Evolutionary conservation across 2,329 filamentous ascomycete genomes (phyloP), one percentile per base, ranked within the genome.

Genomic region (Colletotrichum camelliae): DNA sequence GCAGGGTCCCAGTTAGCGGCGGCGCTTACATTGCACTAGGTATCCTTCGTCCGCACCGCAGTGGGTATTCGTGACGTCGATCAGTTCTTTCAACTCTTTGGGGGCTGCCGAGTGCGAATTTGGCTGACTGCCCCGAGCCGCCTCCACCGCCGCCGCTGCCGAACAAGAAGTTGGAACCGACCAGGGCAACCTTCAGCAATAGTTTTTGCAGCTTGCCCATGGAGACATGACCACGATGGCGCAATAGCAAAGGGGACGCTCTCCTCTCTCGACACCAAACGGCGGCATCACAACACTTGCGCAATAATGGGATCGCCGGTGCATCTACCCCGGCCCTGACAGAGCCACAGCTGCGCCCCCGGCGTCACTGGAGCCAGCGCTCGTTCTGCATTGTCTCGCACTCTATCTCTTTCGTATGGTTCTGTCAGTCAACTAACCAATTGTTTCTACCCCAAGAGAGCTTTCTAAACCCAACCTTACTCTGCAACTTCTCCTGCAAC

Each of bases 11-110:
- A 69, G 57, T 74, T 76, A 74, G 74, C 58, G 70, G 74, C 58
- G 70, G 65, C 70, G 70, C 57, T 65, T 61, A 73, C 15, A 58
- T 31, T 58, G 70, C 70, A 60, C 70, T 76, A 76, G 74, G 43
- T 48, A 43, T 39, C 64, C 21, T 64, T 71, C 33, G 62, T 48
- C 57, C 15, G 39, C 69, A 72, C 31, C 62, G 27, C 18, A 52
- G 74, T 74, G 74, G 64, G 74, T 68, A 65, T 61, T 60, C 35
- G 65, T 76, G 74, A 76, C 74, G 74, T 76, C 57, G 74, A 76
- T 76, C 70, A 65, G 35, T 76, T 74, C 70, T 73, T 74, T 74
- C 64, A 73, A 31, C 55, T 62, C 35, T 55, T 72, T 62, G 43
- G 55, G 29, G n/a, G 35, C 27, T 43, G 66, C 43, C 70, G 43